Evolutionary conservation across 208 protist species (phyloP).

Genomic region (Crithidia fasciculata): DNA sequence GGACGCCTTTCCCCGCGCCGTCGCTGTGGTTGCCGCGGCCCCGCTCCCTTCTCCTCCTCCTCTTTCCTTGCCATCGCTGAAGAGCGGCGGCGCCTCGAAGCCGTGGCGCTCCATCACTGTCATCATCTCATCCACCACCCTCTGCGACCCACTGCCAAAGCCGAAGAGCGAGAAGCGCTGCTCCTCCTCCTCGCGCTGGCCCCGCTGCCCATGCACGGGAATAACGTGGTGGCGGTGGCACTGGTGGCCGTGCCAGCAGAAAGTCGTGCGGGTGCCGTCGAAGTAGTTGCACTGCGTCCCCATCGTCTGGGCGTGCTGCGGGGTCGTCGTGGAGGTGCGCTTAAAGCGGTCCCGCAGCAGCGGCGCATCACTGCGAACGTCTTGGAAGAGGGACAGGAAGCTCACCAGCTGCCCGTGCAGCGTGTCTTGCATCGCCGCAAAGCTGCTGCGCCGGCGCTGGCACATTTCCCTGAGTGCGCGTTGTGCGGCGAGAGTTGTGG

Average conservation of each 20-base stretch:
- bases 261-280: slow-evolving; percentile 31
- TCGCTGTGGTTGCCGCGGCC: background rate
- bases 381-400: slow-evolving; percentile 32
- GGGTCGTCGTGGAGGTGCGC: slow-evolving; percentile 10
- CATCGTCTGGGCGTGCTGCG: slow-evolving; percentile 20
- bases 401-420: slow-evolving; percentile 38
- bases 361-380: slow-evolving; percentile 26
- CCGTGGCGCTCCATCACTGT: slow-evolving; percentile 29
- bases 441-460: slow-evolving; percentile 23
- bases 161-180: slow-evolving; percentile 20
- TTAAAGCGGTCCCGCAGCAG: slow-evolving; percentile 17
- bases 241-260: slow-evolving; percentile 55
- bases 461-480: slow-evolving; percentile 6
- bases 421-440: slow-evolving; percentile 20
- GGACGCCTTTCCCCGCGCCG: background rate
- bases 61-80: background rate
- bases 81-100: slow-evolving; percentile 7
- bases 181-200: slow-evolving; percentile 25
- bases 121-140: slow-evolving; percentile 29
- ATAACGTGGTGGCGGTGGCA: slow-evolving; percentile 38
- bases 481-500: background rate
- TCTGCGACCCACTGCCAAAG: slow-evolving; percentile 35
- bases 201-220: slow-evolving; percentile 24
- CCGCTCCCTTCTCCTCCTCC: background rate
- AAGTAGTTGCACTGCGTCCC: slow-evolving; percentile 43